Percentiles rank a stretch among this genome's conserved stretches.
These are phyloP conservation scores for Rhizoclosmatium sp. DNA, from an alignment of 192 early-diverging fungal genomes.

Conservation along the genomic window DNA sequence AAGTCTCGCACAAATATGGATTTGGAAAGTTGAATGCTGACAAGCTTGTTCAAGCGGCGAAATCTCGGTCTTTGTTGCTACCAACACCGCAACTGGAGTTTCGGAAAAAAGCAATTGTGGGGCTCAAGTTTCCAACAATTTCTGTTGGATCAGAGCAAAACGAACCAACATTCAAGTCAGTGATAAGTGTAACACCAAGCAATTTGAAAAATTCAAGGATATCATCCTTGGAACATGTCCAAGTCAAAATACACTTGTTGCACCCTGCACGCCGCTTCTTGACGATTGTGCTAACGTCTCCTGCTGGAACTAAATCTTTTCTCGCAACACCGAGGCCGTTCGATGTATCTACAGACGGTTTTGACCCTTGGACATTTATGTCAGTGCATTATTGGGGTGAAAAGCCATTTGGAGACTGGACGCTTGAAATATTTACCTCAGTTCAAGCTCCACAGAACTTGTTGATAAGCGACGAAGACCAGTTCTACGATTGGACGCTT, in stretches of 20 bases:
- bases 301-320: constrained; percentile 50
- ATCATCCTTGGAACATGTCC: constrained; percentile 80
- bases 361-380: constrained; percentile 65
- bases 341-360: constrained; percentile 51
- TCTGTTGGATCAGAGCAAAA: not conserved
- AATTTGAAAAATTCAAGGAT: constrained; percentile 5
- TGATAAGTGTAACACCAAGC: constrained; percentile 34
- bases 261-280: constrained; percentile 60
- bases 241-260: constrained; percentile 78
- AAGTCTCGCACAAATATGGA: constrained; percentile 92
- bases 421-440: constrained; percentile 41
- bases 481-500: constrained; percentile 3
- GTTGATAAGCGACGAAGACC: not conserved
- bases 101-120: constrained; percentile 44
- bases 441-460: not conserved
- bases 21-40: constrained; percentile 90
- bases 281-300: constrained; percentile 48
- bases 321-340: constrained; percentile 53
- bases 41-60: constrained; percentile 79
- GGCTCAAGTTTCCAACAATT: constrained; percentile 35
- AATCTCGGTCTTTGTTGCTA: constrained; percentile 60
- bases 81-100: constrained; percentile 67
- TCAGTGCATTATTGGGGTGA: constrained; percentile 63
- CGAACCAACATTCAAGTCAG: constrained; percentile 42
- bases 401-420: constrained; percentile 53